Evolutionary conservation across 441 rosid species (phyloP), one percentile per base, ranked within the genome.

Genomic region (Theobroma grandiflorum): DNA sequence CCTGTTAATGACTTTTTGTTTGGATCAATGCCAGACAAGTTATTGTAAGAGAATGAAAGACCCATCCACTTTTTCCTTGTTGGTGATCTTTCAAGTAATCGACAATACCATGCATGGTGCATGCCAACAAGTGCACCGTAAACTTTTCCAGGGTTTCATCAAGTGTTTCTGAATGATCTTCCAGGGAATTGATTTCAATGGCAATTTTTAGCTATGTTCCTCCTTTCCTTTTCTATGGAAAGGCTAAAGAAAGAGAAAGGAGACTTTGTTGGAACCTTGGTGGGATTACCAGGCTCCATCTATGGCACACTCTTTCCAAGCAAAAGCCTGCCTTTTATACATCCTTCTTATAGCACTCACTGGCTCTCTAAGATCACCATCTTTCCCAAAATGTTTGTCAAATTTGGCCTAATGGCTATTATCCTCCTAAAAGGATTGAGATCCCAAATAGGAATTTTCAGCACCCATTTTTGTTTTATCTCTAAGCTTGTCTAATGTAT

Each of bases 131-230:
- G 0, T 20, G 52, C 49, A 75, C 22, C 69, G 10, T 14, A 37
- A 20, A 16, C 4, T 40, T 73, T 80, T 12, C 88, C 89, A 1
- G 86, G 85, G 22, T 75, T 83, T 52, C 86, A 82, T 26, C 31
- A 26, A 40, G 84, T 86, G 40, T 86, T 79, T 69, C 86, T 91
- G 15, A 89, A 86, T 8, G 94, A 89, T 77, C 91, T 89, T 20
- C 86, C 88, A 6, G 81, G 53, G 22, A 90, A 89, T 72, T 26
- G 94, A 88, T 71, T 90, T 89, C 82, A 90, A 89, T 81, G 69
- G 79, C 26, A 57, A 26, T 90, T 2, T 89, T 89, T 83, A 83
- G 67, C 68, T 83, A 82, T 33, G 70, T 84, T 31, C 70, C 76
- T 2, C 45, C 42, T 49, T 87, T 1, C 31, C 31, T 26, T 20